Percentiles rank a stretch among this genome's conserved stretches.
Evolutionary conservation across 371 early-diverging fungal genomes (phyloP).

Genomic region (Haplosporangium sp.): DNA sequence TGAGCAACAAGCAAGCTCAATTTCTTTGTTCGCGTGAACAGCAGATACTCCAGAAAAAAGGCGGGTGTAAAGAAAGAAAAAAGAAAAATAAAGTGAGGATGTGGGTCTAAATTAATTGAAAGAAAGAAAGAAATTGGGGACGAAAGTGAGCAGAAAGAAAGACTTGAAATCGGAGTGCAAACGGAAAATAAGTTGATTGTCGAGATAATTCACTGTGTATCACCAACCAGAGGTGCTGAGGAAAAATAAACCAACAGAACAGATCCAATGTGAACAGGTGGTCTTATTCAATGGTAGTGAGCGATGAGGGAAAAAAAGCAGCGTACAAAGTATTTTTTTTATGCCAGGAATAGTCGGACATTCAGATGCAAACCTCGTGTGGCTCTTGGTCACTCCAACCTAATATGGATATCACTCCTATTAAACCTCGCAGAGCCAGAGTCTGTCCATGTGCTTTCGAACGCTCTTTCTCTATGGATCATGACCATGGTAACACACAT

Average conservation of each 20-base stretch:
- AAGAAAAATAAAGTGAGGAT: not conserved
- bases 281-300: conserved; percentile 6
- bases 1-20: not conserved
- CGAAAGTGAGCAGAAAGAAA: conserved; percentile 5
- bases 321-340: not conserved
- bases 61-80: not conserved
- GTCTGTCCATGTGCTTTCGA: conserved; percentile 17
- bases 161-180: not conserved
- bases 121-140: not conserved
- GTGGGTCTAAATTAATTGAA: not conserved
- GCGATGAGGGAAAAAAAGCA: not conserved
- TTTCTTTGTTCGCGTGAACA: not conserved
- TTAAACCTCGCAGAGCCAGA: not conserved
- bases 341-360: not conserved
- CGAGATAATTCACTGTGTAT: conserved; percentile 1
- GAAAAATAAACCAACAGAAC: conserved; percentile 27
- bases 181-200: not conserved
- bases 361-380: not conserved
- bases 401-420: not conserved
- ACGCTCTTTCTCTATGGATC: conserved; percentile 9
- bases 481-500: conserved; percentile 15
- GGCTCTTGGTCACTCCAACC: not conserved
- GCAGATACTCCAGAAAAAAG: not conserved
- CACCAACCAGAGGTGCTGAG: not conserved
- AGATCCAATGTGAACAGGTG: conserved; percentile 27